Evolutionary conservation across 768 basidiomycete genomes (phyloP), one percentile per base, ranked within the genome.

Genomic region (Cystobasidiopsis lactophilus): DNA sequence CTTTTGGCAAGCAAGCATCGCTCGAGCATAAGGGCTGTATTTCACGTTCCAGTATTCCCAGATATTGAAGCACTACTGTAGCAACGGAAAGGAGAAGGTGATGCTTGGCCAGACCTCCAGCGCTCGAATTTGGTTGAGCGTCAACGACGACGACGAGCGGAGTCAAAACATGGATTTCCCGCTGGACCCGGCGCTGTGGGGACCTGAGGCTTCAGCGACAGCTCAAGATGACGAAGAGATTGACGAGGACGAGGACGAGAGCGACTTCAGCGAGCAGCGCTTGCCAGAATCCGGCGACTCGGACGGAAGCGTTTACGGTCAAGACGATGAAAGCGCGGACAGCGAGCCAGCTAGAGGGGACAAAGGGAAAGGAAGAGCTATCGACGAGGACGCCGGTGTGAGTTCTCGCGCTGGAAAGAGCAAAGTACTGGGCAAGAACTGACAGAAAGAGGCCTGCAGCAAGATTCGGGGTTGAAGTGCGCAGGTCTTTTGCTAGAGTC

Each of bases 281-380:
- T 26, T 23, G 4, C 51, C 50, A 33, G 53, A 41, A 3, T n/a
- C 5, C 11, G 54, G 48, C 2, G 38, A 30, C 9, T 47, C 39
- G 7, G 53, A 50, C 2, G 51, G 52, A 61, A 43, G 26, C 69
- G 21, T 75, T 75, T 57, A 74, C 44, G 65, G 60, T 29, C 55
- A 53, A 52, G 47, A 27, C 4, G 51, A 38, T 16, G 46, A 19
- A 16, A 21, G 37, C 29, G 50, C 41, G 31, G 29, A 29, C 13
- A n/a, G 26, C 3, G 65, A 31, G 33, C 9, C 40, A 14, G 19
- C 19, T 29, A 35, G 26, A 7, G n/a, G 19, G 19, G 51, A 21
- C 11, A 71, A 70, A 3, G 64, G 56, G 10, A 75, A 77, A 50
- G 76, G 72, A 19, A 30, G 14, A 16, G 9, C 26, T n/a, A 7